phyloP scores from a whole-genome alignment of 129 eudicot species.

The Deinandra increscens region DNA sequence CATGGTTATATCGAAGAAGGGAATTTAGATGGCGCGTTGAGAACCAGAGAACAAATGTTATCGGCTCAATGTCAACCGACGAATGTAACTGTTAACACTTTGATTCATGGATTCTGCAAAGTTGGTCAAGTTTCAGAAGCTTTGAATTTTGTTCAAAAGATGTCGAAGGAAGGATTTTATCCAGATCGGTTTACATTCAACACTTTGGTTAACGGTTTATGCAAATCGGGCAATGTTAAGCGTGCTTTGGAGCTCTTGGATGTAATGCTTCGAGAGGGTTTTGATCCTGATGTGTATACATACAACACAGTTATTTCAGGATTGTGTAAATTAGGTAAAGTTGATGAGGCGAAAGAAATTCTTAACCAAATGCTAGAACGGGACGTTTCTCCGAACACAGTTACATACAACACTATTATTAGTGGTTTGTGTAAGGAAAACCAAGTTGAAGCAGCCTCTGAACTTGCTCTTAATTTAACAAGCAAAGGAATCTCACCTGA shows the following conservation, averaged over 20 bases:
- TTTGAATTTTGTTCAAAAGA: slow-evolving; percentile 60
- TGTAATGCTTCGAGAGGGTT: slow-evolving; percentile 79
- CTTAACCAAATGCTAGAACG: slow-evolving; percentile 67
- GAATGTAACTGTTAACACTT: slow-evolving; percentile 64
- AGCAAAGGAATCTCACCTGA: slow-evolving; percentile 76
- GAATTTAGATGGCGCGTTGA: slow-evolving; percentile 63
- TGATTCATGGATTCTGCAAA: slow-evolving; percentile 81
- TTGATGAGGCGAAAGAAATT: slow-evolving; percentile 64
- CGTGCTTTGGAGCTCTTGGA: slow-evolving; percentile 79
- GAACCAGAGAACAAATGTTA: slow-evolving; percentile 69
- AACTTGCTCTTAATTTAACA: slow-evolving; percentile 58
- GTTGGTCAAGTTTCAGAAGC: slow-evolving; percentile 78
- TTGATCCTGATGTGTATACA: slow-evolving; percentile 73
- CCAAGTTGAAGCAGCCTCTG: slow-evolving; percentile 77
- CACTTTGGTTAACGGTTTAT: slow-evolving; percentile 70
- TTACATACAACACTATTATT: slow-evolving; percentile 84
- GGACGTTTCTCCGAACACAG: slow-evolving; percentile 68
- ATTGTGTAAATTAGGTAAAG: slow-evolving; percentile 66
- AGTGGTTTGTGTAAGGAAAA: slow-evolving; percentile 80
- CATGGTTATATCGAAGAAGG: slow-evolving; percentile 89
- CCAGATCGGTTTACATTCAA: slow-evolving; percentile 81
- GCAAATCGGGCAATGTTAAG: slow-evolving; percentile 72
- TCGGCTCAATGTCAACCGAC: slow-evolving; percentile 58
- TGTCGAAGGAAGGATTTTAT: slow-evolving; percentile 63
- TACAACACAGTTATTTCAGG: slow-evolving; percentile 85